Conservation (phyloP, 192 early-diverging fungal species). For the Chytriomyces confervae region DNA sequence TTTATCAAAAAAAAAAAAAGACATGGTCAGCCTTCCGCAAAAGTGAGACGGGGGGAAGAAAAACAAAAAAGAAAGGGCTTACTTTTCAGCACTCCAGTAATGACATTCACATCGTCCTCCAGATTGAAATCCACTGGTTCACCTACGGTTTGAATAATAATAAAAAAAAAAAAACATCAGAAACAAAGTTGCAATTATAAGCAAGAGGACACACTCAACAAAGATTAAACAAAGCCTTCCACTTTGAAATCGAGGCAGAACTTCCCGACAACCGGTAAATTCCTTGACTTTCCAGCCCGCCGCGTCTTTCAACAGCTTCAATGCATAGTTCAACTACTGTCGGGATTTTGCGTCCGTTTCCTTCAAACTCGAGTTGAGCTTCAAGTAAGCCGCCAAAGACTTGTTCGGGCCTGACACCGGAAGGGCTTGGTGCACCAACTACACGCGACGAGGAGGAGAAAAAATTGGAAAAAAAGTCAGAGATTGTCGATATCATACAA, state of each 20-base stretch:
- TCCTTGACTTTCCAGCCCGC: conserved; percentile 55
- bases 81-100: conserved; percentile 59
- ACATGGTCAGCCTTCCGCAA: not conserved
- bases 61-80: conserved; percentile 1
- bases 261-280: conserved; percentile 64
- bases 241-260: conserved; percentile 48
- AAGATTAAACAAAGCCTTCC: conserved; percentile 46
- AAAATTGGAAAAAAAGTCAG: not conserved
- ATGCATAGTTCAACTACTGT: conserved; percentile 50
- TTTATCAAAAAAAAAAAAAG: conserved; percentile 13
- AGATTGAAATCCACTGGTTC: conserved; percentile 52
- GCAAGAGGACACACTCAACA: conserved; percentile 21
- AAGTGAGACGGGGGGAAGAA: conserved; percentile 18
- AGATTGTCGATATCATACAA: not conserved
- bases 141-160: conserved; percentile 36
- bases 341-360: conserved; percentile 41
- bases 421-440: too few relatives aligned
- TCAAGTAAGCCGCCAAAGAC: conserved; percentile 56
- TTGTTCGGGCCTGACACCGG: conserved; percentile 17
- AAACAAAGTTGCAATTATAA: too few relatives aligned
- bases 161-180: not conserved
- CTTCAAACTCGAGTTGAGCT: conserved; percentile 38
- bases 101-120: conserved; percentile 59
- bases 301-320: conserved; percentile 49
- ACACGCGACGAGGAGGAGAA: not conserved